Conservation (phyloP, 1,284 basidiomycete species). For the Apiotrichum akiyoshidainum region DNA sequence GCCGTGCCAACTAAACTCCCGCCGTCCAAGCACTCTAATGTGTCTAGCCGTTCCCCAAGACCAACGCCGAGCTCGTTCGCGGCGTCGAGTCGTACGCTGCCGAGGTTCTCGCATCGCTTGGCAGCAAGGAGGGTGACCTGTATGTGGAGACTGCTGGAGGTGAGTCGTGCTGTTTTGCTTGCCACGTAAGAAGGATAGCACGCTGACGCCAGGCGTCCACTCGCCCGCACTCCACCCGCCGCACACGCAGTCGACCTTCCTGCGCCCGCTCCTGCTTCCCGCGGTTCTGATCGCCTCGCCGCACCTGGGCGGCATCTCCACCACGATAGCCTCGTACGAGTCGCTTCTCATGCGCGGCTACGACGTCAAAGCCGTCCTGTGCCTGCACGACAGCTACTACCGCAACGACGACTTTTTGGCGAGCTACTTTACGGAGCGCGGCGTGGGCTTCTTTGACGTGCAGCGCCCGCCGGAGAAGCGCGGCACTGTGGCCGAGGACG, state of each 20-base stretch:
- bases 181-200: too few relatives aligned
- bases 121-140: slow-evolving; percentile 57
- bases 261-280: slow-evolving; percentile 79
- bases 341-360: slow-evolving; percentile 86
- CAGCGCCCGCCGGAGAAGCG: slow-evolving; percentile 45
- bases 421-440: slow-evolving; percentile 70
- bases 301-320: slow-evolving; percentile 88
- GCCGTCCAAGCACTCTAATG: slow-evolving; percentile 1
- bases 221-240: slow-evolving; percentile 79
- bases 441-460: slow-evolving; percentile 42
- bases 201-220: slow-evolving; percentile 70
- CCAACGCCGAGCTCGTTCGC: slow-evolving; percentile 65
- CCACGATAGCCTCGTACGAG: slow-evolving; percentile 90
- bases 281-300: slow-evolving; percentile 83
- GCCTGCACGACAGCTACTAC: slow-evolving; percentile 84
- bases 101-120: slow-evolving; percentile 52
- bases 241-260: slow-evolving; percentile 78
- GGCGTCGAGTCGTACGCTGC: slow-evolving; percentile 65
- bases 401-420: slow-evolving; percentile 78
- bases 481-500: slow-evolving; percentile 61
- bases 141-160: slow-evolving; percentile 95
- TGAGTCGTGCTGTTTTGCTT: slow-evolving; percentile 48
- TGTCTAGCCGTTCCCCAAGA: slow-evolving; percentile 39
- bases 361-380: slow-evolving; percentile 77
- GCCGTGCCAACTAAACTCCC: slow-evolving; percentile 9